phyloP scores from a whole-genome alignment of 225 moss, liverwort and hornwort species.

The Physcomitrellopsis africana region DNA sequence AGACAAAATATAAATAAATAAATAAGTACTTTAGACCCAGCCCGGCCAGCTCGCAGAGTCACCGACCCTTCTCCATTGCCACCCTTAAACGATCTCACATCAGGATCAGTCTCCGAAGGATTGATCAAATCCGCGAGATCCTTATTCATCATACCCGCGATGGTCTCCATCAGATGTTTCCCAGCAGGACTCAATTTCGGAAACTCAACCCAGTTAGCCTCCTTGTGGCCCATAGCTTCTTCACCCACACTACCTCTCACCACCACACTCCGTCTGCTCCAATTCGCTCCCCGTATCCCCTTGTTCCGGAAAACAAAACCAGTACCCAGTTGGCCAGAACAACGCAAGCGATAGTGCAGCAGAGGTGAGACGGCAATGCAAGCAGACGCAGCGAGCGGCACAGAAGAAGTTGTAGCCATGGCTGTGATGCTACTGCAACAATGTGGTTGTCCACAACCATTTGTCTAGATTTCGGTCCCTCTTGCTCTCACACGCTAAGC shows the following conservation, averaged over 20 bases:
- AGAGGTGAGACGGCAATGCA: too few relatives aligned
- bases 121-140: conserved; percentile 55
- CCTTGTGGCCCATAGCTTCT: background rate
- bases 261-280: too few relatives aligned
- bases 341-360: too few relatives aligned
- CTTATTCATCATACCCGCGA: conserved; percentile 51
- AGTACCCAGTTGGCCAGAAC: too few relatives aligned
- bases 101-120: conserved; percentile 54
- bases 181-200: conserved; percentile 64
- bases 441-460: too few relatives aligned
- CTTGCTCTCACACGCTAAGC: too few relatives aligned
- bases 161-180: conserved; percentile 61
- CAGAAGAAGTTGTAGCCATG: too few relatives aligned
- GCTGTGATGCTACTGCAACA: too few relatives aligned
- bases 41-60: conserved; percentile 71
- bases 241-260: background rate
- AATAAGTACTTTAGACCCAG: conserved; percentile 86
- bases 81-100: conserved; percentile 66
- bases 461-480: too few relatives aligned
- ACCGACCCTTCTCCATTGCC: conserved; percentile 70
- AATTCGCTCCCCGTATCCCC: background rate
- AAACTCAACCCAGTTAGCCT: conserved; percentile 50
- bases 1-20: too few relatives aligned
- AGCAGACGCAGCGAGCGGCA: too few relatives aligned
- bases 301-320: too few relatives aligned